Conservation (phyloP, 1,284 basidiomycete genomes). For the Apiotrichum porosum region DNA sequence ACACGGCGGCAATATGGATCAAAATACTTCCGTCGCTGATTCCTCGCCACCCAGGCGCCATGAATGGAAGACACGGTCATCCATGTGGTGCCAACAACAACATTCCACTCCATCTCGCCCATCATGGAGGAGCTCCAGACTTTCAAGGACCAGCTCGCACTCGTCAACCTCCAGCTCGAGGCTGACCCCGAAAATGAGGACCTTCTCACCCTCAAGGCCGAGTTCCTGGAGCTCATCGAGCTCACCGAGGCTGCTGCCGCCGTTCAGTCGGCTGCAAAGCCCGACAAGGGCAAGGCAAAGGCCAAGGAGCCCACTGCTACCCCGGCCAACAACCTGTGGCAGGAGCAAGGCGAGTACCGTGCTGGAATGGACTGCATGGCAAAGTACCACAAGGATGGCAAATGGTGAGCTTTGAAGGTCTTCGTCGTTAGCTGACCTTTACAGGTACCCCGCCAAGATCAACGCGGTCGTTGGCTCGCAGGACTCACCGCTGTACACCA, state of each 20-base stretch:
- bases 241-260: slow-evolving; percentile 65
- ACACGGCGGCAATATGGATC: too few species aligned
- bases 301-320: slow-evolving; percentile 1
- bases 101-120: background rate
- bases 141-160: slow-evolving; percentile 76
- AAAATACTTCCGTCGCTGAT: too few species aligned
- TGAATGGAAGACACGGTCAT: too few species aligned
- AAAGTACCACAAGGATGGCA: slow-evolving; percentile 75
- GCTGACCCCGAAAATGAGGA: slow-evolving; percentile 78
- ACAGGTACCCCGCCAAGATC: slow-evolving; percentile 80
- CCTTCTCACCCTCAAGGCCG: slow-evolving; percentile 62
- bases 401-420: slow-evolving; percentile 51
- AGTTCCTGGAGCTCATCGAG: slow-evolving; percentile 83
- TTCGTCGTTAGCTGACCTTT: slow-evolving; percentile 7
- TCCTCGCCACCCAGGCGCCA: too few species aligned
- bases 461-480: slow-evolving; percentile 78
- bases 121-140: slow-evolving; percentile 65
- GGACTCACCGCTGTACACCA: slow-evolving; percentile 81
- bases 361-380: slow-evolving; percentile 93
- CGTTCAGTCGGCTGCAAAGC: slow-evolving; percentile 9
- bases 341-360: slow-evolving; percentile 44
- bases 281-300: slow-evolving; percentile 8
- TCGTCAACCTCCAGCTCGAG: slow-evolving; percentile 80
- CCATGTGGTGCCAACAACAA: too few species aligned
- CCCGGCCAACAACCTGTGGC: slow-evolving; percentile 21